phyloP scores from a whole-genome alignment of 352 stramenopile species.

The Paralagenidium karlingii region DNA sequence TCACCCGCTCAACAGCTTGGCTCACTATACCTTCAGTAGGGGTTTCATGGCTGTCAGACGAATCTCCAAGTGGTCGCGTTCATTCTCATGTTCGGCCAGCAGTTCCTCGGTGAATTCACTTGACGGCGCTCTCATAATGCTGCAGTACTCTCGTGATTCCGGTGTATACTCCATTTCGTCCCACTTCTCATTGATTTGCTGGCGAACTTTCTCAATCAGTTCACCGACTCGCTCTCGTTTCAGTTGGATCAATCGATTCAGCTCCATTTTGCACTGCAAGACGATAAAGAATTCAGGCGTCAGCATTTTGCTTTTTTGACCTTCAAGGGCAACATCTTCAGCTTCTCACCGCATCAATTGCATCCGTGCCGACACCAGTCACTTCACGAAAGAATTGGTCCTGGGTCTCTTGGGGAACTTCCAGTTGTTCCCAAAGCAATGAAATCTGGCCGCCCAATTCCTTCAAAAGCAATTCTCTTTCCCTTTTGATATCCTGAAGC shows the following conservation, averaged over 20 bases:
- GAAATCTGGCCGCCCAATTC: conserved; percentile 17
- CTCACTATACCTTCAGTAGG: conserved; percentile 8
- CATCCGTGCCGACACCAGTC: conserved; percentile 10
- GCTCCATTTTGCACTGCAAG: too few relatives aligned
- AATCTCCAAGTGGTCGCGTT: conserved; percentile 13
- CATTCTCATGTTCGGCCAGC: conserved; percentile 16
- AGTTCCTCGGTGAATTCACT: conserved; percentile 13
- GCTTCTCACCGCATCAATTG: conserved; percentile 13
- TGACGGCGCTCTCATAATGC: conserved; percentile 11
- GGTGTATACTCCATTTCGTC: not conserved
- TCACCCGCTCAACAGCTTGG: conserved; percentile 2
- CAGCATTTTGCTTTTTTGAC: not conserved
- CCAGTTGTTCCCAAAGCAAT: conserved; percentile 16
- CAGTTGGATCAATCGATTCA: not conserved
- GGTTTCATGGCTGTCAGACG: conserved; percentile 9
- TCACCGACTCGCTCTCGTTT: conserved; percentile 1
- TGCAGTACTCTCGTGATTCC: conserved; percentile 6
- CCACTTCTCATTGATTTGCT: conserved; percentile 3
- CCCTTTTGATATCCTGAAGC: conserved; percentile 15
- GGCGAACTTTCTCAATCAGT: conserved; percentile 1
- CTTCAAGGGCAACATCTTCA: not conserved
- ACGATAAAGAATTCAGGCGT: not conserved
- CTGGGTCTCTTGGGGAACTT: conserved; percentile 17
- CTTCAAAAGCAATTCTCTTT: conserved; percentile 9
- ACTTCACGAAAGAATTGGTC: conserved; percentile 12